phyloP scores from a whole-genome alignment of 495 filamentous ascomycete genomes.

The Aspergillus baeticus region DNA sequence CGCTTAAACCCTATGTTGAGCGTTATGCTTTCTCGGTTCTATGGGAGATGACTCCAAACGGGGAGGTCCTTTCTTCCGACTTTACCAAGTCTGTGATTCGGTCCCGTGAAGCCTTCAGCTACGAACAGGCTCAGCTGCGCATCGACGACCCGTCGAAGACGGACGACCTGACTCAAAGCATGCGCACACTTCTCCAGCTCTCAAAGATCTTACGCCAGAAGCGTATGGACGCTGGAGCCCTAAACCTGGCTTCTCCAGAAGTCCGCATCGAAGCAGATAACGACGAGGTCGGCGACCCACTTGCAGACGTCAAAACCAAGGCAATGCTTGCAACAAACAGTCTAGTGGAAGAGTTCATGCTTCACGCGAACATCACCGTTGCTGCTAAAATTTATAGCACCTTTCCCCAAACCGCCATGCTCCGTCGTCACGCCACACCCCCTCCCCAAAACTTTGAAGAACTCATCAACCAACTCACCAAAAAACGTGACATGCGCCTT shows the following conservation, averaged over 20 bases:
- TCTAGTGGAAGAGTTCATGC: constrained; percentile 98
- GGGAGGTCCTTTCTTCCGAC: constrained; percentile 73
- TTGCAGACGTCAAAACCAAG: constrained; percentile 90
- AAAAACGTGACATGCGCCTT: constrained; percentile 76
- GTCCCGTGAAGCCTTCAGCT: constrained; percentile 97
- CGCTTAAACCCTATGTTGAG: constrained; percentile 95
- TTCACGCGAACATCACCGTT: constrained; percentile 94
- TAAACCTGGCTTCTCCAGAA: constrained; percentile 94
- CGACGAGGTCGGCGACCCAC: constrained; percentile 93
- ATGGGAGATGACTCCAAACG: constrained; percentile 87
- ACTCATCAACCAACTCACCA: constrained; percentile 80
- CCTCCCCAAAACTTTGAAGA: constrained; percentile 96
- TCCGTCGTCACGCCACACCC: constrained; percentile 87
- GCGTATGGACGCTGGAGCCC: constrained; percentile 90
- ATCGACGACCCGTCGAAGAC: constrained; percentile 85
- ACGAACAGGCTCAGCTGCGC: constrained; percentile 89
- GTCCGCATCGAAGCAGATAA: constrained; percentile 91
- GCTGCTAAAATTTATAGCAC: constrained; percentile 81
- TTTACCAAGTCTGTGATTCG: constrained; percentile 98
- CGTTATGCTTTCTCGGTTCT: constrained; percentile 94
- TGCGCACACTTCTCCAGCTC: constrained; percentile 81
- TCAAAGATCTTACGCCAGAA: constrained; percentile 95
- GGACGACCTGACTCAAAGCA: constrained; percentile 86
- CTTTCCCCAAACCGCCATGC: constrained; percentile 92
- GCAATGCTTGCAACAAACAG: constrained; percentile 93